A percentile compares a stretch with the other conserved stretches of the same genome.
These are phyloP conservation scores for Suillus subluteus DNA, from an alignment of 768 basidiomycete genomes.

Conservation along the genomic window DNA sequence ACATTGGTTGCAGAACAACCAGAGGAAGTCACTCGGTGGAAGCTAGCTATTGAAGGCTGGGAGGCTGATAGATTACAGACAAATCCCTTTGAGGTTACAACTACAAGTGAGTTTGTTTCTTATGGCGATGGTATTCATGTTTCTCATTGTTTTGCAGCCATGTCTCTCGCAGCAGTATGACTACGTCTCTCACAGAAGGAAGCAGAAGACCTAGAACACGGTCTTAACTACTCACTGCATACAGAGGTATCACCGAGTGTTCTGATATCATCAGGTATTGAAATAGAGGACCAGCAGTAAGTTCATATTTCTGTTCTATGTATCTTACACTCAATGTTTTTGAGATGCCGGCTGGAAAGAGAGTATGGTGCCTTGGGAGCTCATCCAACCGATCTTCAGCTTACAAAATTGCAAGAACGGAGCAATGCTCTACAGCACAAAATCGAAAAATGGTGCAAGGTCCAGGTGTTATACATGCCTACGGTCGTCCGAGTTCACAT, in stretches of 20 bases:
- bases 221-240: slow-evolving; percentile 7
- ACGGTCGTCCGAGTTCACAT: background rate
- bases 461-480: slow-evolving; percentile 38
- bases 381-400: slow-evolving; percentile 34
- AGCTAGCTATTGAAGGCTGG: slow-evolving; percentile 21
- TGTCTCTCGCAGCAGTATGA: slow-evolving; percentile 8
- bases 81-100: slow-evolving; percentile 27
- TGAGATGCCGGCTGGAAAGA: background rate
- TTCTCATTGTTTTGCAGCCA: background rate
- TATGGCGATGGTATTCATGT: background rate
- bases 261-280: slow-evolving; percentile 16
- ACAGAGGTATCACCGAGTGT: slow-evolving; percentile 13
- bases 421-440: slow-evolving; percentile 23
- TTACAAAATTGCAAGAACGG: slow-evolving; percentile 31
- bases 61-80: slow-evolving; percentile 22
- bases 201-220: background rate
- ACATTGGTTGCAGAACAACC: background rate
- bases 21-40: slow-evolving; percentile 19
- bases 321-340: background rate
- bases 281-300: slow-evolving; percentile 24
- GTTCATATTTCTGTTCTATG: background rate
- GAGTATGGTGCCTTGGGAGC: slow-evolving; percentile 12
- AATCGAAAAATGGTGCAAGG: slow-evolving; percentile 32
- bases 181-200: slow-evolving; percentile 17
- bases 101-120: background rate